Evolutionary conservation across 2,329 filamentous ascomycete species (phyloP).

Genomic region (Xylariales sp.): DNA sequence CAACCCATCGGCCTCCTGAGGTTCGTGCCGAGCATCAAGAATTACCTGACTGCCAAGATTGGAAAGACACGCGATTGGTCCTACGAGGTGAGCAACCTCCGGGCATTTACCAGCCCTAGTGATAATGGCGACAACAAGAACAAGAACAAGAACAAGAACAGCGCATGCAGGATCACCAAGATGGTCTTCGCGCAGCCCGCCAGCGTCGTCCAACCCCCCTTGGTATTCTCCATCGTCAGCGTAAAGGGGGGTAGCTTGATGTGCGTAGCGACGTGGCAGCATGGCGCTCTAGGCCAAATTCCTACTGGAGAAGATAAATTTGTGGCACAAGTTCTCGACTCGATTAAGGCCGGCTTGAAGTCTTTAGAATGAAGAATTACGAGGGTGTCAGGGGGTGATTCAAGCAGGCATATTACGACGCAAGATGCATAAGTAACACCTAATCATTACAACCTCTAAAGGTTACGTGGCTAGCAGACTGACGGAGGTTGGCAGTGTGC

Average conservation of each 20-base stretch:
- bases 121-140: conserved; percentile 14
- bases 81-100: conserved; percentile 41
- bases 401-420: no score
- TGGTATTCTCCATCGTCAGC: conserved; percentile 36
- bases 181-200: conserved; percentile 41
- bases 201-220: conserved; percentile 27
- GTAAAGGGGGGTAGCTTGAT: conserved; percentile 31
- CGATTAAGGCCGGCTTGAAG: neutral
- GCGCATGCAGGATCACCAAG: conserved; percentile 21
- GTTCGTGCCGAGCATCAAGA: conserved; percentile 32
- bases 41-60: conserved; percentile 33
- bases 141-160: conserved; percentile 6
- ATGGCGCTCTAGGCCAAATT: conserved; percentile 29
- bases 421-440: no score
- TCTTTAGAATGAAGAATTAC: neutral
- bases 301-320: conserved; percentile 1
- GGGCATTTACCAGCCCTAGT: conserved; percentile 24
- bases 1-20: conserved; percentile 34
- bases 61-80: conserved; percentile 31
- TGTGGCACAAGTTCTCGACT: conserved; percentile 2
- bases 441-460: no score
- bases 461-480: no score
- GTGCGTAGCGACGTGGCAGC: conserved; percentile 36
- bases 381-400: no score
- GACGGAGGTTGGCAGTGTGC: no score